Base-by-base conservation (phyloP, 371 early-diverging fungal species). In the Circinella minor region DNA sequence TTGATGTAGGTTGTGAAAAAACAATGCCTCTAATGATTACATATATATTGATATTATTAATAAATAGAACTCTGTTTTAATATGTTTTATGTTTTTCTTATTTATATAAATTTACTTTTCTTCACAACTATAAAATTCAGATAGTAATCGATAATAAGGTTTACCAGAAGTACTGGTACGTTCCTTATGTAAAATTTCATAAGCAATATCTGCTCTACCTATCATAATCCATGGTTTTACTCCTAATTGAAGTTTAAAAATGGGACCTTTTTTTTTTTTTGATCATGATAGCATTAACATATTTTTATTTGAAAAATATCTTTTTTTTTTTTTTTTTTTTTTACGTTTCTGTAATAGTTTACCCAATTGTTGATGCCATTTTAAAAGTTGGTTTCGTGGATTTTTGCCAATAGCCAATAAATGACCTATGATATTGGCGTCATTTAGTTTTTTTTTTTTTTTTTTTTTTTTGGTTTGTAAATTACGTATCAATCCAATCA, bases 141-240 rank as follows among this genome's bases (percentile, higher is more conserved):
- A 57, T 13, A 57, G 27, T 34, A 57, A 14, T 10, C 57, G 34
- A 5, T 57, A 57, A 34, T 27, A 57, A 5, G 57, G 57, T 34
- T 57, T 57, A 27, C 57, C 57, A 4, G 57, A 57, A 0, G 57
- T 57, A 34, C 9, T 5, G 1, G 6, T 57, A n/a, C 57, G 57
- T 6, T 57, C 57, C 27, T 57, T 57, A 27, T 57, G 57, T 36
- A 71, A 67, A 1, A 75, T 63, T 7, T 75, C 75, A 63, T 75
- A 72, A 1, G 75, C 75, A 36, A 75, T 47, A 5, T 62, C 18
- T 14, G 71, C 67, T 17, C 68, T 71, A 4, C 69, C 39, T 55
- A 75, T 71, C 36, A 69, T 55, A 9, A 75, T 63, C 71, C 72
- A 75, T 18, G 61, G 38, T 36, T 71, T 65, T 14, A 71, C 69